These are phyloP conservation scores for Chenopodium formosanum DNA, from an alignment of 148 eudicot genomes.

Conservation along the genomic window DNA sequence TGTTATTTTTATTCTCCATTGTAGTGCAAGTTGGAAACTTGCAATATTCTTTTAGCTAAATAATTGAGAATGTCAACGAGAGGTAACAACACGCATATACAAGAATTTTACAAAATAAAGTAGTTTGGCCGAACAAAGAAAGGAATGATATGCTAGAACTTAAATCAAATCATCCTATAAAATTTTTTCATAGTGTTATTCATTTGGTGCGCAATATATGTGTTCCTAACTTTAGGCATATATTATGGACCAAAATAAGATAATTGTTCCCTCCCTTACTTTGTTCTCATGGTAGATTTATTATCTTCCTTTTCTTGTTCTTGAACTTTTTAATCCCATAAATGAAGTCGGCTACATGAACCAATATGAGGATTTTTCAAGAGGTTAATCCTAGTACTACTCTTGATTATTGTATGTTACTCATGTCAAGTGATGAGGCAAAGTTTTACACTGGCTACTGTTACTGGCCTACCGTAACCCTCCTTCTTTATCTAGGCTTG, in stretches of 20 bases:
- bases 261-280: too few relatives aligned
- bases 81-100: background rate
- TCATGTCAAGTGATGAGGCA: too few relatives aligned
- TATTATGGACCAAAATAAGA: background rate
- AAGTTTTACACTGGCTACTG: too few relatives aligned
- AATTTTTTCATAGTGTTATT: too few relatives aligned
- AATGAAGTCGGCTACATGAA: too few relatives aligned
- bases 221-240: background rate
- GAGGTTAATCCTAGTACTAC: too few relatives aligned
- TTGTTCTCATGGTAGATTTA: background rate
- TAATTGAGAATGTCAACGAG: background rate
- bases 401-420: too few relatives aligned
- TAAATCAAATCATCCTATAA: background rate
- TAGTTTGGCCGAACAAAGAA: background rate
- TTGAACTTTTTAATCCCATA: too few relatives aligned
- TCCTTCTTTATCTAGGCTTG: too few relatives aligned
- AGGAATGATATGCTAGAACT: background rate
- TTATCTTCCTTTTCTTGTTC: background rate
- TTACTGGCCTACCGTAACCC: too few relatives aligned
- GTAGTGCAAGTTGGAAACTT: background rate
- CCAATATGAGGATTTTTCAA: too few relatives aligned
- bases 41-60: slow-evolving; percentile 12
- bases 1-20: background rate
- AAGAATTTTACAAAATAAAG: background rate
- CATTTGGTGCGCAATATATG: background rate